Base-by-base conservation (phyloP, 1,139 yeast species). In the Hemisphaericaspora xylanilytica region DNA sequence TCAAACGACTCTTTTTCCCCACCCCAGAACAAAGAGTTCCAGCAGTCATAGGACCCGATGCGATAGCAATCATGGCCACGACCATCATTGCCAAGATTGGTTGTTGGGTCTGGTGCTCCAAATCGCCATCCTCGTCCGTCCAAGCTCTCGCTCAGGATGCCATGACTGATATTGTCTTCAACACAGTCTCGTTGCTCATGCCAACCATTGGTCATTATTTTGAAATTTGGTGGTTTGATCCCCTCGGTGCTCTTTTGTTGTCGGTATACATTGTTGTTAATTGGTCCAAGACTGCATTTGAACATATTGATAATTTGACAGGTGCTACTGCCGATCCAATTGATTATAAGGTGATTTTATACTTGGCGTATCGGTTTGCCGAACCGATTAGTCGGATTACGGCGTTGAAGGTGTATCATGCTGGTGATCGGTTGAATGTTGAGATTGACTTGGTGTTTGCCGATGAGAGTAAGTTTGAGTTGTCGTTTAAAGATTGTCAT, bases 131-230 rank as follows among this genome's bases (percentile, higher is more conserved):
- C 10, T 77, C 85, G 12, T 79, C 89, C 0, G 84, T 85, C 2
- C 85, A 79, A 55, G 95, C 95, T 0, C 63, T 85, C 40, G 88
- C 92, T 2, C 92, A 84, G 55, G 95, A 85, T 61, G 94, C 94
- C 0, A 67, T 74, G 61, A 85, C 90, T 0, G 95, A 85, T 58
- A 77, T 85, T 32, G 73, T 84, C 3, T 85, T 85, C 67, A 82
- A 82, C 37, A 53, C 73, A 1, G 83, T 85, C 30, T 84, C 92
- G 2, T 69, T 85, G 32, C 50, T 84, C 15, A 82, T 85, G 72
- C 95, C 95, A 0, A 49, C 82, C 0, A 29, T 75, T 0, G 92
- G 92, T 3, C 67, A 71, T 44, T 51, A 59, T 24, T 58, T 75
- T 26, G 56, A 71, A 22, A 53, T 73, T 13, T 81, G 89, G 85